Percentiles rank a stretch among this genome's conserved stretches.
These are phyloP conservation scores for Wickerhamiella parazyma DNA, from an alignment of 805 yeast genomes.

Conservation along the genomic window DNA sequence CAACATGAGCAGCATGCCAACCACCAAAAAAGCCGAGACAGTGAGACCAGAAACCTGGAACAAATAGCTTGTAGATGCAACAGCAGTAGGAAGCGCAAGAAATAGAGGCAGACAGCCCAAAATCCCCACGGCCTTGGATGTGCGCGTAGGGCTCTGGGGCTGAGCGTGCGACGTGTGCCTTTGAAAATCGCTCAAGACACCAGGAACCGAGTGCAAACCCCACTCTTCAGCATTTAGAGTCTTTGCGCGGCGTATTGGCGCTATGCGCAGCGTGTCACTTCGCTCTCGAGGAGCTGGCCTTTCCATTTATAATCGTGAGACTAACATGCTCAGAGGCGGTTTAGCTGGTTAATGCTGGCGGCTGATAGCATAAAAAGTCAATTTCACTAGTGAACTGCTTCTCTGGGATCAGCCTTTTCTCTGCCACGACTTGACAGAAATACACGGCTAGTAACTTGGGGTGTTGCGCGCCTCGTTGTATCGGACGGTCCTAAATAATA, in stretches of 20 bases:
- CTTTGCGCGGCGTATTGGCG: constrained; percentile 22
- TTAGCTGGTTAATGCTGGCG: neutral
- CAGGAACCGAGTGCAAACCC: constrained; percentile 28
- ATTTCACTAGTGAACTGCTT: neutral
- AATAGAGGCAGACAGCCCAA: constrained; percentile 24
- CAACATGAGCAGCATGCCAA: constrained; percentile 18
- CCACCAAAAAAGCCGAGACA: constrained; percentile 13
- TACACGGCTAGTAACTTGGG: no score
- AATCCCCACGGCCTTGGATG: constrained; percentile 3
- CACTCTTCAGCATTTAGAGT: constrained; percentile 21
- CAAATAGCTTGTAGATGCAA: constrained; percentile 20
- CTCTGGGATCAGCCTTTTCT: no score
- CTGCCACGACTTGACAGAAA: no score
- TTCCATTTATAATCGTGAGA: constrained; percentile 2
- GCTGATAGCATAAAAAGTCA: no score
- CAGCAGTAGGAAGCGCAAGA: constrained; percentile 22
- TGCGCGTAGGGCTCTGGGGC: constrained; percentile 10
- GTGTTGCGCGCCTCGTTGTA: no score
- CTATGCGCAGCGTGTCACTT: constrained; percentile 17
- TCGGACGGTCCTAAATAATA: no score
- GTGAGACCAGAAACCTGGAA: constrained; percentile 9
- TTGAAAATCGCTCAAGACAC: constrained; percentile 26
- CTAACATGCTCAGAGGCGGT: no score
- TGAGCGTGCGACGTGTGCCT: constrained; percentile 25
- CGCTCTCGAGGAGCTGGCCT: constrained; percentile 7